These are phyloP conservation scores for Amanita pseudoporphyria DNA, from an alignment of 768 basidiomycete species.

Conservation along the genomic window DNA sequence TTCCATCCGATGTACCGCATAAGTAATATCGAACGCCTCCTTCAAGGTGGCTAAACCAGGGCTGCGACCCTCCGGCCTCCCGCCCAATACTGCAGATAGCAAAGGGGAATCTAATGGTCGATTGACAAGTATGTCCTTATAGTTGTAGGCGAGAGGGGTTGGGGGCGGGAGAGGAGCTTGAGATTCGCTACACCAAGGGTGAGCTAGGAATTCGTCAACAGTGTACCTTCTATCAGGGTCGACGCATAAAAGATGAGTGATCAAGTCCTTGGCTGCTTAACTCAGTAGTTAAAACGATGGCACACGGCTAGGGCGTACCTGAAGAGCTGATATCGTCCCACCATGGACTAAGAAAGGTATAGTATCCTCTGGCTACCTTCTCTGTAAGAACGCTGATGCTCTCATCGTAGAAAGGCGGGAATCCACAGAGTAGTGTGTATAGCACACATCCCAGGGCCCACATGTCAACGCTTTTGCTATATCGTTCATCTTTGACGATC, in stretches of 20 bases:
- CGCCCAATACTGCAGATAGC: slow-evolving; percentile 68
- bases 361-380: slow-evolving; percentile 95
- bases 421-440: slow-evolving; percentile 95
- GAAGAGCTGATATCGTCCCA: slow-evolving; percentile 91
- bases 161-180: slow-evolving; percentile 56
- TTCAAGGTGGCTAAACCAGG: slow-evolving; percentile 91
- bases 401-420: slow-evolving; percentile 98
- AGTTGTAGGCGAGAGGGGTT: slow-evolving; percentile 42
- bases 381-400: slow-evolving; percentile 97
- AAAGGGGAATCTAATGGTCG: slow-evolving; percentile 83
- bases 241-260: slow-evolving; percentile 89
- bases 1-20: slow-evolving; percentile 99
- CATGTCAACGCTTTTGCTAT: slow-evolving; percentile 97
- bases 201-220: slow-evolving; percentile 94
- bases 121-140: slow-evolving; percentile 21
- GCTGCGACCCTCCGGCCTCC: slow-evolving; percentile 71
- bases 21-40: slow-evolving; percentile 98
- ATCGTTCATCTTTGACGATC: slow-evolving; percentile 98
- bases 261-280: slow-evolving; percentile 80
- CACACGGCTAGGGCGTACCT: slow-evolving; percentile 34
- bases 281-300: slow-evolving; percentile 2
- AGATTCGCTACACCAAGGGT: slow-evolving; percentile 85
- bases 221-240: slow-evolving; percentile 94
- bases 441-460: slow-evolving; percentile 99
- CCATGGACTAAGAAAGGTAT: slow-evolving; percentile 98